These are phyloP conservation scores for Kregervanrija pseudodelftensis DNA, from an alignment of 805 yeast genomes.

Conservation along the genomic window DNA sequence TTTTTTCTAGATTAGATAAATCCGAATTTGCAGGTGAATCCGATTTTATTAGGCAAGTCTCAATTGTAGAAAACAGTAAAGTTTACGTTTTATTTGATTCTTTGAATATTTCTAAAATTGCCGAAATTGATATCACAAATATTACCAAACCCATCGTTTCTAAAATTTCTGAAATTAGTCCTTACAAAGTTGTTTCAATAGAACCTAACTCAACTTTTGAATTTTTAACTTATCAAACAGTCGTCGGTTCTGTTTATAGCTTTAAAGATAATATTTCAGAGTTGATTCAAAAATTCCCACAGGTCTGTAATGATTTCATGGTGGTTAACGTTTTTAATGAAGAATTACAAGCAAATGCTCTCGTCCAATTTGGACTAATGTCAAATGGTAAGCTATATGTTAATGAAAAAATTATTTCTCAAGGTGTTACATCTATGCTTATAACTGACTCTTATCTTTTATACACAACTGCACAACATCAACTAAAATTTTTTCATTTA, in stretches of 20 bases:
- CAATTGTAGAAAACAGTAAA: slow-evolving; percentile 42
- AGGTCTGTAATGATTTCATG: slow-evolving; percentile 56
- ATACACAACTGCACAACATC: slow-evolving; percentile 84
- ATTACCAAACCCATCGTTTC: slow-evolving; percentile 33
- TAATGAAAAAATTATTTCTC: slow-evolving; percentile 49
- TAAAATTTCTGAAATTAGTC: slow-evolving; percentile 36
- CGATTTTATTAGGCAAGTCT: slow-evolving; percentile 49
- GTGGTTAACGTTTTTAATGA: slow-evolving; percentile 26
- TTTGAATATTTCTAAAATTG: slow-evolving; percentile 37
- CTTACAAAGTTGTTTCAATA: slow-evolving; percentile 46
- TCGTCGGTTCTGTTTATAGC: slow-evolving; percentile 52
- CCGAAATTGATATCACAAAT: slow-evolving; percentile 37
- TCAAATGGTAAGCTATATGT: slow-evolving; percentile 68
- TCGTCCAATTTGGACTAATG: slow-evolving; percentile 59
- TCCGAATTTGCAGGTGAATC: slow-evolving; percentile 30
- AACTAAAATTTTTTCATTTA: slow-evolving; percentile 74
- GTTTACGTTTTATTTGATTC: slow-evolving; percentile 59
- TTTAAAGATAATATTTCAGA: slow-evolving; percentile 17
- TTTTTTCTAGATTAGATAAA: slow-evolving; percentile 27
- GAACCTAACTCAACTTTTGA: slow-evolving; percentile 49
- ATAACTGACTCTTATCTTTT: slow-evolving; percentile 65
- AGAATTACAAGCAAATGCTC: slow-evolving; percentile 6
- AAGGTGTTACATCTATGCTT: slow-evolving; percentile 76
- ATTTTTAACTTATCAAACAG: slow-evolving; percentile 48
- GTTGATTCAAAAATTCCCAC: slow-evolving; percentile 50